Base-by-base conservation (phyloP, 192 early-diverging fungal species). In the Backusella westeae region DNA sequence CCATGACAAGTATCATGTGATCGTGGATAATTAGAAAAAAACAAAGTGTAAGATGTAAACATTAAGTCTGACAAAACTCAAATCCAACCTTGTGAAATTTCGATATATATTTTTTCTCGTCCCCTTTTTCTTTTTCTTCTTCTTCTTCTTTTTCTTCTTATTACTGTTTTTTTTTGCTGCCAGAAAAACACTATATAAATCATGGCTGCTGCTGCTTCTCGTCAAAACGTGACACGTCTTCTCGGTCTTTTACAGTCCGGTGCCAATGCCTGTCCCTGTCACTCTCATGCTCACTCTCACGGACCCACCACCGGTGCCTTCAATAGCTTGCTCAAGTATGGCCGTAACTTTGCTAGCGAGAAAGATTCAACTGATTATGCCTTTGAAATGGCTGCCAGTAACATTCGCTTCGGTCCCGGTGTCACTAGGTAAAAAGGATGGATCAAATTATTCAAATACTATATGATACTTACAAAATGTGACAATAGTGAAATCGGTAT, bases 311-410 rank as follows among this genome's bases (percentile, higher is more conserved):
- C 76, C 10, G 73, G 69, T 26, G 39, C 73, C 21, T 77, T 80
- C 63, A 59, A 46, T 21, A 76, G 53, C 42, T 53, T 80, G 67
- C 67, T 83, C 26, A 80, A 71, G 21, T 80, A 83, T 59, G 82
- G 78, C 29, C 79, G 82, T 44, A 72, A 83, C 23, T 83, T 80
- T 75, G 78, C 79, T 7, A 77, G 73, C 66, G 76, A 76, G 26
- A 72, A 80, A 46, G 82, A 83, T 29, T 67, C 59, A 5, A 75
- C 78, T 14, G 92, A 93, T 76, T 93, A 93, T 78, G 92, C 92
- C 17, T 93, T 91, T 44, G 92, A 95, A 85, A 95, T 97, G 94
- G 94, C 96, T 34, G 93, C 94, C 26, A 93, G 92, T 69, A 94
- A 91, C 41, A 92, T 97, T 75, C 93, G 96, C 6, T 95, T 94